phyloP scores from a whole-genome alignment of 202 grass and related monocot species.

The Carex sylvatica region DNA sequence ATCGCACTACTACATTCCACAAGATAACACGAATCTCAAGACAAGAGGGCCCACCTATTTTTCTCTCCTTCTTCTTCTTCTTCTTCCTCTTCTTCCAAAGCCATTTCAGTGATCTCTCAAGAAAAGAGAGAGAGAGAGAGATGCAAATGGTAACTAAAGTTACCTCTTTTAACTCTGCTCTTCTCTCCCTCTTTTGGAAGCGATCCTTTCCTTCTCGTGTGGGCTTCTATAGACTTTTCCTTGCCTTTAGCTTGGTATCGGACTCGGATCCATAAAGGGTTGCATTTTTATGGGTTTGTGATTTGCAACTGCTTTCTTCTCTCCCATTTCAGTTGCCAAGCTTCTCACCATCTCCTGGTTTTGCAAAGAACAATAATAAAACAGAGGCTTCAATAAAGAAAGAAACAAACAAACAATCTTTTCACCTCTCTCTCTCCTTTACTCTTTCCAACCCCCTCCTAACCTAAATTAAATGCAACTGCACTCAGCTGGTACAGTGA shows the following conservation, averaged over 20 bases:
- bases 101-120: slow-evolving; percentile 17
- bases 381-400: slow-evolving; percentile 2
- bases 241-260: slow-evolving; percentile 16
- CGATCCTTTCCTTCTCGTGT: slow-evolving; percentile 18
- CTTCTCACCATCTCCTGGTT: slow-evolving; percentile 19
- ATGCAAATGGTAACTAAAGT: slow-evolving; percentile 24
- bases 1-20: slow-evolving; percentile 21
- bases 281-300: slow-evolving; percentile 2
- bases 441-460: slow-evolving; percentile 1
- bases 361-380: slow-evolving; percentile 9
- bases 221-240: slow-evolving; percentile 13
- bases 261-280: slow-evolving; percentile 11
- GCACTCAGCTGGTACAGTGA: slow-evolving; percentile 19
- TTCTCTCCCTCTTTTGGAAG: slow-evolving; percentile 6
- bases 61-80: slow-evolving; percentile 21
- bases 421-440: slow-evolving; percentile 12
- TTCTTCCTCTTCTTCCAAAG: slow-evolving; percentile 22
- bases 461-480: slow-evolving; percentile 28
- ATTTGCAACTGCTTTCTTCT: neutral
- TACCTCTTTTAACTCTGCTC: slow-evolving; percentile 27
- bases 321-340: neutral
- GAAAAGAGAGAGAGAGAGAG: slow-evolving; percentile 15
- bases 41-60: slow-evolving; percentile 23
- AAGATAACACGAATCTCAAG: slow-evolving; percentile 14
- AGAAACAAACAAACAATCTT: neutral